These are phyloP conservation scores for Metschnikowia henanensis DNA, from an alignment of 805 yeast genomes.

Conservation along the genomic window DNA sequence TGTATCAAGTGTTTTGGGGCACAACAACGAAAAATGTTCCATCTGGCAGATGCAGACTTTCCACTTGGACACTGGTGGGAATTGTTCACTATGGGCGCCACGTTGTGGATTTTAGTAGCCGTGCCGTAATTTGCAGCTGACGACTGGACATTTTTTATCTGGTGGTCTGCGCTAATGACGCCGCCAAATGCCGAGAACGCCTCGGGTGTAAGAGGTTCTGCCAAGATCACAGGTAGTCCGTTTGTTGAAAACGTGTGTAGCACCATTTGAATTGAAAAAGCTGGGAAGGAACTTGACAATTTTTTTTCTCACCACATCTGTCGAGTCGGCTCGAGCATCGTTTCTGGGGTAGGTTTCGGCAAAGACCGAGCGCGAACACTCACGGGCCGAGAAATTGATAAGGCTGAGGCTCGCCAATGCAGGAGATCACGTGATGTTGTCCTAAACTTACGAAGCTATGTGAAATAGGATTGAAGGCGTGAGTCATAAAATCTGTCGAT, in stretches of 20 bases:
- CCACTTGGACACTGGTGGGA: constrained; percentile 50
- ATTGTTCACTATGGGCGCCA: constrained; percentile 63
- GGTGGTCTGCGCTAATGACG: constrained; percentile 76
- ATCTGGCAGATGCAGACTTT: constrained; percentile 56
- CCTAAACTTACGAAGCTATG: no score
- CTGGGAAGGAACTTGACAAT: not conserved
- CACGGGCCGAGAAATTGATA: no score
- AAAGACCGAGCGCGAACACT: no score
- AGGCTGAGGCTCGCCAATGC: no score
- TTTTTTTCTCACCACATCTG: not conserved
- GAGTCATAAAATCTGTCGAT: no score
- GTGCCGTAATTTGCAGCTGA: constrained; percentile 90
- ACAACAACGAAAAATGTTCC: constrained; percentile 82
- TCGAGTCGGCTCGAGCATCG: no score
- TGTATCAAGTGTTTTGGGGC: constrained; percentile 65
- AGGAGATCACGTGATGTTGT: no score
- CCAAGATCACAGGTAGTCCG: constrained; percentile 32
- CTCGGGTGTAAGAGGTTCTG: constrained; percentile 64
- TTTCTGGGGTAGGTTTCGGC: no score
- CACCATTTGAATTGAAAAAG: constrained; percentile 29
- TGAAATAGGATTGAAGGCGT: no score
- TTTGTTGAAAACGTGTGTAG: constrained; percentile 37
- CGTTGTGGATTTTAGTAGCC: constrained; percentile 73
- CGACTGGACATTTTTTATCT: constrained; percentile 45
- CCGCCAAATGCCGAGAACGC: constrained; percentile 71